phyloP scores from a whole-genome alignment of 2,329 filamentous ascomycete species.

The Sordariomycetes sp. region DNA sequence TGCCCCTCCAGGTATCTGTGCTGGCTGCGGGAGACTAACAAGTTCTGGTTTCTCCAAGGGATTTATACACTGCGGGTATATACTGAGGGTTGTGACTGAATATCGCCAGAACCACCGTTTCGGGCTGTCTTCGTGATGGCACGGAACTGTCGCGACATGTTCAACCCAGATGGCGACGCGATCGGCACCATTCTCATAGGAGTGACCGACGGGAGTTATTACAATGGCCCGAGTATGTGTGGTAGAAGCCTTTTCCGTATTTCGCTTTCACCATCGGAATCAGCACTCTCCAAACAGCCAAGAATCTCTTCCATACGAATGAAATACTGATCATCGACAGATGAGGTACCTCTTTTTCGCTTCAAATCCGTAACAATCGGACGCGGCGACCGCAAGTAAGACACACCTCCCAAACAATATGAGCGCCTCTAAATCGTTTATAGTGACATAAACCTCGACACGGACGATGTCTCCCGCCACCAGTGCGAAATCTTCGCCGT shows the following conservation, averaged over 20 bases:
- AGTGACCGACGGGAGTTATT: neutral
- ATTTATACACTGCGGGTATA: neutral
- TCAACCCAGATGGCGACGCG: neutral
- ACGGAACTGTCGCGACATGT: neutral
- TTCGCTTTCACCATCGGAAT: neutral
- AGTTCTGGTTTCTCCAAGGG: too few relatives aligned
- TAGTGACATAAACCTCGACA: slow-evolving; percentile 4
- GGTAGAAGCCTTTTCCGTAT: neutral
- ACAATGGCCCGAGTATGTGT: slow-evolving; percentile 1
- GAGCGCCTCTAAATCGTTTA: neutral
- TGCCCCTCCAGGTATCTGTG: too few relatives aligned
- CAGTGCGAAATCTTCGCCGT: slow-evolving; percentile 7
- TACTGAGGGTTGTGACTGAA: neutral
- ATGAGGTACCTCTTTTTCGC: slow-evolving; percentile 4
- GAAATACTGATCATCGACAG: neutral
- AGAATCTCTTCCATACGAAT: neutral
- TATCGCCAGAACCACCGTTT: neutral
- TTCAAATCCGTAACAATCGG: slow-evolving; percentile 3
- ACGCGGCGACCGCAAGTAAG: slow-evolving; percentile 4
- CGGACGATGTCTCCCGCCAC: slow-evolving; percentile 4
- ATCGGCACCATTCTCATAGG: neutral
- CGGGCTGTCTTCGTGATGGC: neutral
- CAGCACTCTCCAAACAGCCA: neutral
- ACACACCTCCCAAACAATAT: too few relatives aligned
- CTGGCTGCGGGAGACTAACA: too few relatives aligned